Conservation (phyloP, 1,284 basidiomycete species). For the Agaricales sp. region DNA sequence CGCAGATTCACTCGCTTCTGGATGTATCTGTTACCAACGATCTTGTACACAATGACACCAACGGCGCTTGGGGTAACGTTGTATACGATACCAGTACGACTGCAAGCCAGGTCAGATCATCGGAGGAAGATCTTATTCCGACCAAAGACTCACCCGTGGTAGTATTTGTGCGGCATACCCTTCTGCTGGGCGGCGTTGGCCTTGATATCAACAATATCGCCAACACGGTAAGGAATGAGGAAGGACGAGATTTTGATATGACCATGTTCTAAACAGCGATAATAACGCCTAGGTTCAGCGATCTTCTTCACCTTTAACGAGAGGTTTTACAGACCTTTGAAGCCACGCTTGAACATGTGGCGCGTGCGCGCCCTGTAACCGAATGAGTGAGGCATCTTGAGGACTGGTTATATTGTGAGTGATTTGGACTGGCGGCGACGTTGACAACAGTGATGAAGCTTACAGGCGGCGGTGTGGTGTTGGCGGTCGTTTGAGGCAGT, state of each 20-base stretch:
- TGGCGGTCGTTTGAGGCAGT: constrained; percentile 27
- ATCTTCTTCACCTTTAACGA: constrained; percentile 1
- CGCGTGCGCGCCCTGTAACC: constrained; percentile 99
- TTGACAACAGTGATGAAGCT: constrained; percentile 21
- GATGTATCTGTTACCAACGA: constrained; percentile 97
- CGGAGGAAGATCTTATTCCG: not conserved
- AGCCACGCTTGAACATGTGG: constrained; percentile 98
- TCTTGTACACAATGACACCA: constrained; percentile 97
- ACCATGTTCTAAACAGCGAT: constrained; percentile 83
- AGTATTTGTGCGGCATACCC: constrained; percentile 99
- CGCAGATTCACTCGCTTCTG: constrained; percentile 99
- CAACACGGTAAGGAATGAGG: constrained; percentile 88
- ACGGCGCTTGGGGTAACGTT: constrained; percentile 94
- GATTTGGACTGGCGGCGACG: constrained; percentile 7
- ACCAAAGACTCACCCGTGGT: constrained; percentile 60
- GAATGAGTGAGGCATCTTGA: constrained; percentile 98
- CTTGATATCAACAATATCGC: constrained; percentile 99
- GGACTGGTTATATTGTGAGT: constrained; percentile 15
- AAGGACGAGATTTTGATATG: constrained; percentile 88
- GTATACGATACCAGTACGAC: constrained; percentile 96
- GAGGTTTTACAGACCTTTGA: constrained; percentile 64
- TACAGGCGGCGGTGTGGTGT: constrained; percentile 35
- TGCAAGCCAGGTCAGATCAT: constrained; percentile 19
- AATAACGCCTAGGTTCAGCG: constrained; percentile 13
- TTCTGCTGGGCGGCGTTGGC: constrained; percentile 98